Percentiles rank a stretch among this genome's conserved stretches.
phyloP scores from a whole-genome alignment of 2,329 filamentous ascomycete species.

The Ceratocystis lukuohia region DNA sequence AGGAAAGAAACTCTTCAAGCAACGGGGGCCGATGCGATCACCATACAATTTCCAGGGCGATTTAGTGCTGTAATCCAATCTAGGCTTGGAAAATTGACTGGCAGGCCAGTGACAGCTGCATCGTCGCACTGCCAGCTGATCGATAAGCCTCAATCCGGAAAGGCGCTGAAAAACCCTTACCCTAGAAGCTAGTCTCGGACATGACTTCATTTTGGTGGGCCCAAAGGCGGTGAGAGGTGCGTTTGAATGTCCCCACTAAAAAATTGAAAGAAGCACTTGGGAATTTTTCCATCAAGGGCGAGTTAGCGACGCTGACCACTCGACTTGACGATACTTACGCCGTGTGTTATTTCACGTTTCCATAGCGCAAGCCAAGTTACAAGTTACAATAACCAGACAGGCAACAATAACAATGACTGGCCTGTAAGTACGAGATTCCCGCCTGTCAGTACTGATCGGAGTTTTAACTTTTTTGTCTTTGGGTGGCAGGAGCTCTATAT shows the following conservation, averaged over 20 bases:
- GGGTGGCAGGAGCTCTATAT: constrained; percentile 11
- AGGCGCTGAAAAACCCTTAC: background rate
- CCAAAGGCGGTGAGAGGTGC: constrained; percentile 19
- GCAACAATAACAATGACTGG: constrained; percentile 10
- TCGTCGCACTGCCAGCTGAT: background rate
- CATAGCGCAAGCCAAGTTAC: background rate
- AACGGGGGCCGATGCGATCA: constrained; percentile 19
- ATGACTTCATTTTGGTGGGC: constrained; percentile 10
- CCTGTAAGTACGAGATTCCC: constrained; percentile 4
- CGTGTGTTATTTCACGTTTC: background rate
- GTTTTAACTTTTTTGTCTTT: constrained; percentile 13
- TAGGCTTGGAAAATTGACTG: constrained; percentile 1
- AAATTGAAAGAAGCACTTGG: constrained; percentile 17
- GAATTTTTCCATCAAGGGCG: constrained; percentile 14
- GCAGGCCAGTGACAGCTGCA: background rate
- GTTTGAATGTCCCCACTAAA: constrained; percentile 19
- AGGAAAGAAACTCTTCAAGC: constrained; percentile 15
- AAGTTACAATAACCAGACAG: background rate
- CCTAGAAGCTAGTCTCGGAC: constrained; percentile 3
- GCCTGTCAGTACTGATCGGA: background rate
- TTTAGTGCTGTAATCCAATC: constrained; percentile 7
- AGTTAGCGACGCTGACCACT: background rate
- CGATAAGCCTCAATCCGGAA: constrained; percentile 1
- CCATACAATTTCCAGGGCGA: constrained; percentile 17
- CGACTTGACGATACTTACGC: background rate